Conservation (phyloP, 2,329 filamentous ascomycete genomes). For the Polytolypa hystricis region DNA sequence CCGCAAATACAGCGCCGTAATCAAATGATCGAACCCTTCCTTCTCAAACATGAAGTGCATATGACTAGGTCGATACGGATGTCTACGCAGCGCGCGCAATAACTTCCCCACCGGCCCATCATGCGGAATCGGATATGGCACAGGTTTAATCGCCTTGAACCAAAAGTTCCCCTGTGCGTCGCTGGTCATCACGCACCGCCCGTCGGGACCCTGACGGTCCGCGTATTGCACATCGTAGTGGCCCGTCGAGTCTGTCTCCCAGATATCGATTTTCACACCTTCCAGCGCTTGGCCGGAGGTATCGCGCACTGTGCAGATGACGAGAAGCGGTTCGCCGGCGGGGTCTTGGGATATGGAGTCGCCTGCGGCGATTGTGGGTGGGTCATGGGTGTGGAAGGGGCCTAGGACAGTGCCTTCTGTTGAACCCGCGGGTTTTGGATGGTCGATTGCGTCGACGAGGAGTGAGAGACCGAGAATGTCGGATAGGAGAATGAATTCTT, state of each 20-base stretch:
- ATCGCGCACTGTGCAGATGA: conserved; percentile 62
- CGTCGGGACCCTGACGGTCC: conserved; percentile 53
- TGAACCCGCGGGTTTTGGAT: conserved; percentile 58
- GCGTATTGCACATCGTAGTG: conserved; percentile 73
- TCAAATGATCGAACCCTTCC: conserved; percentile 63
- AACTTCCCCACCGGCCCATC: conserved; percentile 74
- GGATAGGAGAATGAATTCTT: conserved; percentile 75
- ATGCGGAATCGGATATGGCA: conserved; percentile 74
- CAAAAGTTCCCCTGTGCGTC: conserved; percentile 67
- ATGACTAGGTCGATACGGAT: conserved; percentile 66
- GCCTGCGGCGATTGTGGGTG: conserved; percentile 45
- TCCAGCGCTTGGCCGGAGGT: conserved; percentile 50
- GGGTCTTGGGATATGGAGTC: conserved; percentile 56
- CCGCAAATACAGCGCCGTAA: conserved; percentile 69
- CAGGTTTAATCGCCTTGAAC: conserved; percentile 76
- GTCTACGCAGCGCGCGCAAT: conserved; percentile 54
- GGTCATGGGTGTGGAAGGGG: conserved; percentile 75
- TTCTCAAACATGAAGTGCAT: conserved; percentile 88
- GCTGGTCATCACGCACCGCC: conserved; percentile 57
- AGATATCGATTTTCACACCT: conserved; percentile 65
- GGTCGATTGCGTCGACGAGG: conserved; percentile 71
- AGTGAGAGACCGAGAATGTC: conserved; percentile 70
- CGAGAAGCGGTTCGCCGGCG: conserved; percentile 57
- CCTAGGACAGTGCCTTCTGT: conserved; percentile 75
- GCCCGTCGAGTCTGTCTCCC: conserved; percentile 73